Evolutionary conservation across 1,284 basidiomycete genomes (phyloP), one percentile per base, ranked within the genome.

Genomic region (Phenoliferia sp.): DNA sequence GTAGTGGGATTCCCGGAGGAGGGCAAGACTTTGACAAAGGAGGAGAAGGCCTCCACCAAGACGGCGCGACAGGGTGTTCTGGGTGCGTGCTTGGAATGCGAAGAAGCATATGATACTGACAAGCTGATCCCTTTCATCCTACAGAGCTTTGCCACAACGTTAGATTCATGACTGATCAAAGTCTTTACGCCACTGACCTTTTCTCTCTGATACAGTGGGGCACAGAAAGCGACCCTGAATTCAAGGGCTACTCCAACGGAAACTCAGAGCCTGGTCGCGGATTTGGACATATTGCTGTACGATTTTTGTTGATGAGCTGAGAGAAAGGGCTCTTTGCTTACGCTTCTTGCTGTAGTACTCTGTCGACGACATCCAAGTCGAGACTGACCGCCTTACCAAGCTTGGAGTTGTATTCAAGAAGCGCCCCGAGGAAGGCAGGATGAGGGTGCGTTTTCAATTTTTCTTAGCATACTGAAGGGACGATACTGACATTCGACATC

Each of bases 341-440:
- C 77, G 79, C 54, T 76, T 78, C 79, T 92, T 94, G 74, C 90
- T 90, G 65, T 87, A 93, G 33, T 59, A 59, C 77, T 84, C 87
- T 1, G 90, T 94, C 59, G 89, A 90, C 73, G 84, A 97, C 77
- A 84, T 98, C 73, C 55, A 63, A 56, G 34, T 29, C 3, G 69
- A 70, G 61, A 62, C 60, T 32, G 87, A 84, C 59, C 85, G 92
- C 50, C 92, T 99, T 70, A 91, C 93, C 74, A 81, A 84, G 68
- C 83, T 92, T 26, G 88, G 88, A 7, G 93, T 95, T 52, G 81
- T 83, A 63, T 97, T 95, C 83, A 90, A 94, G 84, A 97, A 96
- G 83, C 85, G 84, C 68, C 88, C 87, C 52, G 86, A 84, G 5
- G 93, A 95, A 65, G 93, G 93, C 7, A 88, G 84, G 78, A 94